Evolutionary conservation across 306 rosid species (phyloP), one percentile per base, ranked within the genome.

Genomic region (Senna siamea): DNA sequence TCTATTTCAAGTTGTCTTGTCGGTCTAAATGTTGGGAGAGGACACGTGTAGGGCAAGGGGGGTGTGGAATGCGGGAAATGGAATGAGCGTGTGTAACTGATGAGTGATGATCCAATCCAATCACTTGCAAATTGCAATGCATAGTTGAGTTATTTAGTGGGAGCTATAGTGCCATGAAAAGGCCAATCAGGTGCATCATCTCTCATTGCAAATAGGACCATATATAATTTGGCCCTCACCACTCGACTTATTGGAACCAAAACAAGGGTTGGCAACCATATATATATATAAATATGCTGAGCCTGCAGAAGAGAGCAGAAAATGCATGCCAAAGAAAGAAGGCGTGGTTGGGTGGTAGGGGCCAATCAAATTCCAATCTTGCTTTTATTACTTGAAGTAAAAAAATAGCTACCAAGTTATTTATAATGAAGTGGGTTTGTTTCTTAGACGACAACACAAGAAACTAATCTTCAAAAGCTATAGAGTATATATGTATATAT

Each of bases 31-130:
- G 22, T 10, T 72, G 73, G 22, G 4, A 40, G 3, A 38, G 4
- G 87, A 79, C 85, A 89, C 66, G n/a, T 79, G 83, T 74, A 20
- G 34, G 23, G 2, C 34, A 75, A 15, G 65, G 60, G 69, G 54
- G 1, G 37, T 48, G 51, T 46, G 23, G 51, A 52, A 71, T 81
- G 78, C n/a, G n/a, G n/a, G n/a, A n/a, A n/a, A n/a, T n/a, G n/a
- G n/a, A n/a, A n/a, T n/a, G n/a, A n/a, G n/a, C n/a, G n/a, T n/a
- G n/a, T n/a, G n/a, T n/a, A n/a, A n/a, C n/a, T n/a, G n/a, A n/a
- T n/a, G n/a, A n/a, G n/a, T n/a, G n/a, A n/a, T n/a, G n/a, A n/a
- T n/a, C n/a, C n/a, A n/a, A n/a, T n/a, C n/a, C n/a, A n/a, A n/a
- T n/a, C n/a, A n/a, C n/a, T n/a, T n/a, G n/a, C n/a, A n/a, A n/a